These are phyloP conservation scores for Globisporangium ultimum DNA, from an alignment of 352 stramenopile species.

Conservation along the genomic window DNA sequence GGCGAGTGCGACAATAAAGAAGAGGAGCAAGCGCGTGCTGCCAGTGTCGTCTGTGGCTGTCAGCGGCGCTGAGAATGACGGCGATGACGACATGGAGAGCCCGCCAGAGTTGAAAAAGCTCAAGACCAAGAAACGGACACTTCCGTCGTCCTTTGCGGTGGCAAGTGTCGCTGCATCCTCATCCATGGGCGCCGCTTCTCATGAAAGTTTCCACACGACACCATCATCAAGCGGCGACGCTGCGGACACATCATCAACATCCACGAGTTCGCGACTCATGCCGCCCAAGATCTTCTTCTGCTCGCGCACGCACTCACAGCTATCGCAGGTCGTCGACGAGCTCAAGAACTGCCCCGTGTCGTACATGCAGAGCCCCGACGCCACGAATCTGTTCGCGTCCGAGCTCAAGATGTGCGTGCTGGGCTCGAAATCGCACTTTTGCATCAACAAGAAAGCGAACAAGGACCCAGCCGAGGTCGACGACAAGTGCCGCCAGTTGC, in stretches of 20 bases:
- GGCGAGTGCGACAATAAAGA: neutral
- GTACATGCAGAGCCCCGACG: conserved; percentile 45
- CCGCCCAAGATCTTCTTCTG: conserved; percentile 83
- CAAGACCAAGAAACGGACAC: conserved; percentile 11
- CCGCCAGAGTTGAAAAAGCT: conserved; percentile 12
- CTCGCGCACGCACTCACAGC: conserved; percentile 85
- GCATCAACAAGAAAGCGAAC: conserved; percentile 76
- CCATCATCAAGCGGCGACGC: neutral
- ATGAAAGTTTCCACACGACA: conserved; percentile 24
- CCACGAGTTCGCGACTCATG: conserved; percentile 19
- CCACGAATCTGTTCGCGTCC: conserved; percentile 26
- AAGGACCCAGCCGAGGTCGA: conserved; percentile 51
- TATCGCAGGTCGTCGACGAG: conserved; percentile 79
- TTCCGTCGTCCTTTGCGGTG: conserved; percentile 26
- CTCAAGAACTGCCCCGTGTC: conserved; percentile 71
- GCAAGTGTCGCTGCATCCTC: neutral
- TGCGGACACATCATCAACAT: neutral
- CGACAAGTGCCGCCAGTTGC: conserved; percentile 66
- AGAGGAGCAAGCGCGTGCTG: conserved; percentile 5
- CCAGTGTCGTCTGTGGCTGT: neutral
- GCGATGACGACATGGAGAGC: conserved; percentile 5
- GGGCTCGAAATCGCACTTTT: conserved; percentile 78
- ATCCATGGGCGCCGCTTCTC: neutral
- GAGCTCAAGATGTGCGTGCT: conserved; percentile 77
- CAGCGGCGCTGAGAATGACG: neutral